Percentiles rank a stretch among this genome's conserved stretches.
Conservation (phyloP, 306 rosid species). For the Begonia masoniana region DNA sequence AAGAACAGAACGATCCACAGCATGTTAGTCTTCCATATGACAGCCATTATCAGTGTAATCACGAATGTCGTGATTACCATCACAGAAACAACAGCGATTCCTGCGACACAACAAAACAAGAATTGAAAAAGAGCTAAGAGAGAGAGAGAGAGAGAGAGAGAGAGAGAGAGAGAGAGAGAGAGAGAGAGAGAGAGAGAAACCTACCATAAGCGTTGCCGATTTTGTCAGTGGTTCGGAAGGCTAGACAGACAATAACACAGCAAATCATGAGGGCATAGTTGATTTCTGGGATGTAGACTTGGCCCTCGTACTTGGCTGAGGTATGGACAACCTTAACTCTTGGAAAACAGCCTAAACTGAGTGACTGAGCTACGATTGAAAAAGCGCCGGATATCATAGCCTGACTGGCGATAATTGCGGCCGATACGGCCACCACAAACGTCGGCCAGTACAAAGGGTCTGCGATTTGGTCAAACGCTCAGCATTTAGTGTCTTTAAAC, state of each 20-base stretch:
- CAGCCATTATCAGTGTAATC: constrained; percentile 51
- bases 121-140: too few species aligned
- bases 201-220: constrained; percentile 77
- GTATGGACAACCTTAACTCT: constrained; percentile 72
- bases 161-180: too few species aligned
- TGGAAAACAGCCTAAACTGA: constrained; percentile 69
- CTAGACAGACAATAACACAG: constrained; percentile 41
- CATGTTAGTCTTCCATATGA: constrained; percentile 62
- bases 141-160: too few species aligned
- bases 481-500: neutral
- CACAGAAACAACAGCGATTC: constrained; percentile 66
- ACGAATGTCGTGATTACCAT: constrained; percentile 50
- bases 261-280: constrained; percentile 66
- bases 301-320: constrained; percentile 54
- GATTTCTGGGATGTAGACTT: constrained; percentile 69
- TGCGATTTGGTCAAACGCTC: constrained; percentile 10
- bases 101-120: constrained; percentile 10
- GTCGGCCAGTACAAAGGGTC: constrained; percentile 74
- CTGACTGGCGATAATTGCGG: constrained; percentile 76
- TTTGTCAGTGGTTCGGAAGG: constrained; percentile 58
- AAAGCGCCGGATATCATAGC: constrained; percentile 92
- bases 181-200: neutral
- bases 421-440: constrained; percentile 62
- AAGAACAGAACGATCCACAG: constrained; percentile 41
- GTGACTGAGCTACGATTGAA: constrained; percentile 54